These are phyloP conservation scores for Stevia rebaudiana DNA, from an alignment of 140 eudicot species.

Conservation along the genomic window DNA sequence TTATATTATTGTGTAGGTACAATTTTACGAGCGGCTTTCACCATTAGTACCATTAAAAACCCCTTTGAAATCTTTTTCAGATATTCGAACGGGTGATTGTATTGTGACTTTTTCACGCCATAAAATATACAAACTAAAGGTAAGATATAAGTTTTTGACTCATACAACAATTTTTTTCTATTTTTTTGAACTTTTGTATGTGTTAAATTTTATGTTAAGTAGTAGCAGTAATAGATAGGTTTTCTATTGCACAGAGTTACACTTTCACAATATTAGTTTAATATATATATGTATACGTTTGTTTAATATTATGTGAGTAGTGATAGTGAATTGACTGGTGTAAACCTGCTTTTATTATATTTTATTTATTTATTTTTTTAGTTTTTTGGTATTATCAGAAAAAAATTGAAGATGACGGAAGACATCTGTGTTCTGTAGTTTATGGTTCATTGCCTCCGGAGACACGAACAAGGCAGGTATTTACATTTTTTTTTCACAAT, in stretches of 20 bases:
- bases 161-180: background rate
- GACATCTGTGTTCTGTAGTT: slow-evolving; percentile 91
- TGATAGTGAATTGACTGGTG: background rate
- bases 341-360: background rate
- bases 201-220: background rate
- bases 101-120: slow-evolving; percentile 83
- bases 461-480: slow-evolving; percentile 94
- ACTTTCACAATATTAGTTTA: background rate
- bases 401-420: slow-evolving; percentile 54
- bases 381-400: slow-evolving; percentile 47
- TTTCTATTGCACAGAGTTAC: background rate
- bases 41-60: slow-evolving; percentile 62
- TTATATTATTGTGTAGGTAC: slow-evolving; percentile 35
- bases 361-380: too few relatives aligned
- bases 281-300: background rate
- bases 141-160: slow-evolving; percentile 17
- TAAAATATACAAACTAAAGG: slow-evolving; percentile 71
- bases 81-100: slow-evolving; percentile 82
- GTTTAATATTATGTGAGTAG: background rate
- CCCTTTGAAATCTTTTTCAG: slow-evolving; percentile 79
- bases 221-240: background rate
- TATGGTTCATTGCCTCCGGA: slow-evolving; percentile 96
- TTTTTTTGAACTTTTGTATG: background rate
- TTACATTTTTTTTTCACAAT: slow-evolving; percentile 1
- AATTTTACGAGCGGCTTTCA: slow-evolving; percentile 77